Evolutionary conservation across 345 rosid species (phyloP), one percentile per base, ranked within the genome.

Genomic region (Aethionema arabicum): DNA sequence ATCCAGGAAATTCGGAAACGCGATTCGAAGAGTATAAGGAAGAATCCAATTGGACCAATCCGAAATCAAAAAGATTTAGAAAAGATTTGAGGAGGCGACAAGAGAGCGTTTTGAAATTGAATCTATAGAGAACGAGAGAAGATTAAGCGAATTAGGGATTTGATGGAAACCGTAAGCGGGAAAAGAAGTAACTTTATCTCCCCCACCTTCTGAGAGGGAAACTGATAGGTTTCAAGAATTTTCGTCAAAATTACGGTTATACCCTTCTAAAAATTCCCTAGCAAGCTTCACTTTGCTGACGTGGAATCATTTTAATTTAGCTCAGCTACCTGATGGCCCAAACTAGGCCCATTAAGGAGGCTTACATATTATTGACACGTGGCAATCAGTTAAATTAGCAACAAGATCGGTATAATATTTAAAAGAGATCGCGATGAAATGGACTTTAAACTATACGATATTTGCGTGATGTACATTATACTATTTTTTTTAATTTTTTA

Each of bases 151-250:
- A 35, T 8, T 13, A 37, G 40, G 11, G 40, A 37, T 62, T 11
- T 8, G 37, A 41, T 13, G 27, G 27, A 36, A 52, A 7, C 13
- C 62, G 52, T 53, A 29, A 54, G 59, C 11, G 49, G 8, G 42
- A 41, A 49, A 57, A 36, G 63, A 13, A 41, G 5, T 0, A 7
- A 16, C 58, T 56, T 66, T 57, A 46, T 7, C n/a, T n/a, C n/a
- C n/a, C 39, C 3, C 7, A 8, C 31, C n/a, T 8, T 33, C 33
- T 27, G 53, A 66, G 70, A 66, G 70, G 70, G 70, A 66, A 66
- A 55, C 46, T 45, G 2, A 27, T 38, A 42, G 42, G 13, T 48
- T 56, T 66, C 32, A 11, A 33, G 59, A 5, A 14, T 5, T 40
- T 50, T 39, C 42, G 59, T 31, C 32, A 1, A 6, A 21, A 37